Base-by-base conservation (phyloP, 208 protist genomes). In the Crithidia acanthocephali region DNA sequence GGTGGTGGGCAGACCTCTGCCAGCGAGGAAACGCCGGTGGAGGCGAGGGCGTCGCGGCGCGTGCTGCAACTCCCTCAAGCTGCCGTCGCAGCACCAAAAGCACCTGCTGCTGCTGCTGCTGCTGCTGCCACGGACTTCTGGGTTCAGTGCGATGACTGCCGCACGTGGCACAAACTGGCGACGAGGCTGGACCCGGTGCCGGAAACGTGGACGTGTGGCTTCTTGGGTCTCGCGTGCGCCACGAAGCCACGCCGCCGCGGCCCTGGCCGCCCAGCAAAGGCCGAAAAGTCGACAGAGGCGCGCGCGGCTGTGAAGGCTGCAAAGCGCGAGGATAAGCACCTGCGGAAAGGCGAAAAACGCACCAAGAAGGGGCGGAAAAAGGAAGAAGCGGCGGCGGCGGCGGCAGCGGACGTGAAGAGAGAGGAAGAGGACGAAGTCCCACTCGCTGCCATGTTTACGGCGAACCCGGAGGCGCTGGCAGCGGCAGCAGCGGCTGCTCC, bases 121-220 rank as follows among this genome's bases (percentile, higher is more conserved):
- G 37, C 33, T 15, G 10, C n/a, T 0, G 11, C 28, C 8, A 70
- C 33, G 22, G 66, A 60, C 42, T 81, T 87, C 59, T 88, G 83
- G 86, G 59, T 92, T 6, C 74, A 73, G 52, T 92, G 83, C 70
- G 72, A 83, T 53, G 44, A 40, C 45, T 92, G 86, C 53, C 18
- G 56, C 28, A 55, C 40, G 35, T 92, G 80, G 83, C 81, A 79
- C 22, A 72, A 83, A 55, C 40, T 89, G 10, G 70, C 80, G 5
- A 62, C 76, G 59, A 55, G 59, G 27, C 51, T 79, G 28, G 55
- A 82, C 35, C 67, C 80, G 11, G 35, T 78, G 9, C 83, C 86
- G 4, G 65, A 76, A n/a, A 73, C 77, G 47, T 92, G 86, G 86
- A 70, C 76, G 25, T 92, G 86, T 55, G 53, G 67, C 30, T 68